A percentile compares a stretch with the other conserved stretches of the same genome.
phyloP scores from a whole-genome alignment of 768 basidiomycete genomes.

The Tubosaeta sp. region DNA sequence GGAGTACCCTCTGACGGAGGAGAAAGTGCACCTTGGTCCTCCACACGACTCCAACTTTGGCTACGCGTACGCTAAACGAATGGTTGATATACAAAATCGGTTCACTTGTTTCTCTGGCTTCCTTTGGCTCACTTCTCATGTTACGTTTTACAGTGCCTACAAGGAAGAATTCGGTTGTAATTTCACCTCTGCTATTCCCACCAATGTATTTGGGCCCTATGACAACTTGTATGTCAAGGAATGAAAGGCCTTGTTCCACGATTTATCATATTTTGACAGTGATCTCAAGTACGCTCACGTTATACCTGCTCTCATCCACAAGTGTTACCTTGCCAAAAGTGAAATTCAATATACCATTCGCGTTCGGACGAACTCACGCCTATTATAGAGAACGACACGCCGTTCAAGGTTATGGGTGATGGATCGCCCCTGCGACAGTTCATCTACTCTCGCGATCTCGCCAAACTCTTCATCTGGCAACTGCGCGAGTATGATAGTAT shows the following conservation, averaged over 20 bases:
- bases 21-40: slow-evolving; percentile 87
- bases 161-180: slow-evolving; percentile 93
- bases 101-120: slow-evolving; percentile 33
- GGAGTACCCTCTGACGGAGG: slow-evolving; percentile 88
- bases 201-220: slow-evolving; percentile 92
- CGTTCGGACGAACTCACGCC: not conserved
- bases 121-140: not conserved
- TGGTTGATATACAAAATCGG: slow-evolving; percentile 97
- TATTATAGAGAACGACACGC: slow-evolving; percentile 65
- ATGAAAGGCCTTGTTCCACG: not conserved
- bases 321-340: slow-evolving; percentile 91
- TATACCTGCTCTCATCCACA: slow-evolving; percentile 91
- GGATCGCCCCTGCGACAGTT: slow-evolving; percentile 96
- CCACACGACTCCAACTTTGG: slow-evolving; percentile 96
- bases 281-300: slow-evolving; percentile 91
- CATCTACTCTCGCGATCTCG: slow-evolving; percentile 94
- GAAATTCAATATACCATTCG: not conserved
- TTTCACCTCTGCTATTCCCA: slow-evolving; percentile 96
- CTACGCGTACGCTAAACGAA: slow-evolving; percentile 92
- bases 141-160: slow-evolving; percentile 62
- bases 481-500: slow-evolving; percentile 87
- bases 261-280: slow-evolving; percentile 36
- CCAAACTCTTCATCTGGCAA: slow-evolving; percentile 93
- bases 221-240: slow-evolving; percentile 75
- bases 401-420: slow-evolving; percentile 84